Conservation (phyloP, 1,284 basidiomycete species). For the Ceratobasidium sp. region DNA sequence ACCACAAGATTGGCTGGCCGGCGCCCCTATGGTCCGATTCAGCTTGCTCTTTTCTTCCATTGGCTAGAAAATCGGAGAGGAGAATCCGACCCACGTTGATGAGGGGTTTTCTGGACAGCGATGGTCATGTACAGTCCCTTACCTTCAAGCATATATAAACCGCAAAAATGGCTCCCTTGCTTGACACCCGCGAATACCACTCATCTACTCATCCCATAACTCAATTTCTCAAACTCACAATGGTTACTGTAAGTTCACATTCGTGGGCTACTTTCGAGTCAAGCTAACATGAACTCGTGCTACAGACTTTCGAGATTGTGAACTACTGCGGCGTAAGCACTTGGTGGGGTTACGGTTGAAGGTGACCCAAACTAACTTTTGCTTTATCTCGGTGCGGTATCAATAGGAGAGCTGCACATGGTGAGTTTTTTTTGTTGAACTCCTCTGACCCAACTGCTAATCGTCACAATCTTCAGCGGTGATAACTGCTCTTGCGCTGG, state of each 20-base stretch:
- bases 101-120: slow-evolving; percentile 1
- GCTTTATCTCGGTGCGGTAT: too few relatives aligned
- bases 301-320: slow-evolving; percentile 15
- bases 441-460: not conserved
- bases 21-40: too few relatives aligned
- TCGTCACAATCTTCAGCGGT: not conserved
- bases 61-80: too few relatives aligned
- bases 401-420: slow-evolving; percentile 16
- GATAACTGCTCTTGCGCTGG: slow-evolving; percentile 8
- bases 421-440: not conserved
- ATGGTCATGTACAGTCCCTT: not conserved
- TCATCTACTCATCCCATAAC: not conserved
- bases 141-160: slow-evolving; percentile 10
- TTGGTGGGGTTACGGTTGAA: not conserved
- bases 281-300: not conserved
- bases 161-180: not conserved
- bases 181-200: not conserved
- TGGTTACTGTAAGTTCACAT: slow-evolving; percentile 5
- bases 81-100: not conserved
- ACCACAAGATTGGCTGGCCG: too few relatives aligned
- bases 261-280: not conserved
- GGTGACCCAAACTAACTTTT: not conserved
- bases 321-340: slow-evolving; percentile 26
- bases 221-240: not conserved
- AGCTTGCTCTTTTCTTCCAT: too few relatives aligned